phyloP scores from a whole-genome alignment of 306 rosid genomes.

The Corylus heterophylla region DNA sequence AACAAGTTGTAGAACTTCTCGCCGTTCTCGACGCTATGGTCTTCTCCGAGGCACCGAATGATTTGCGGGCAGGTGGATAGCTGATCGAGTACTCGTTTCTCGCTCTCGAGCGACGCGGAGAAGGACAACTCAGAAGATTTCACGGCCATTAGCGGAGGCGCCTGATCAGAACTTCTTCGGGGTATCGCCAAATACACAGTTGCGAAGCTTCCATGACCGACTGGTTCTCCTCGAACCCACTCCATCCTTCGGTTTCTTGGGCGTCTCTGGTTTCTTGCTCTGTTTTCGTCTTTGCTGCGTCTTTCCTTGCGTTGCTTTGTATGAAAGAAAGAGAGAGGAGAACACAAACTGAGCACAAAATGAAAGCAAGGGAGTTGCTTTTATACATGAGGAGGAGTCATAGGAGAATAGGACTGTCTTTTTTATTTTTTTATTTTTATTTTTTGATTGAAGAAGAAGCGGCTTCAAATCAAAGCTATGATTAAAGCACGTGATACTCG shows the following conservation, averaged over 20 bases:
- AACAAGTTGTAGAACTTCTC: slow-evolving; percentile 45
- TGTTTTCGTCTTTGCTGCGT: not conserved
- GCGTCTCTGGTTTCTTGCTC: not conserved
- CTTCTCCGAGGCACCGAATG: slow-evolving; percentile 49
- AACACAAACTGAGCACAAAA: not conserved
- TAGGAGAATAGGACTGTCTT: not conserved
- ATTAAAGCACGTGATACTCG: slow-evolving; percentile 69
- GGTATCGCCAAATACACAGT: slow-evolving; percentile 53
- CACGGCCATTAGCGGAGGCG: slow-evolving; percentile 48
- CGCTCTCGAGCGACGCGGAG: slow-evolving; percentile 50
- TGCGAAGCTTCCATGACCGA: slow-evolving; percentile 81
- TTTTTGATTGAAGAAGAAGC: not conserved
- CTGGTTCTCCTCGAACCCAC: slow-evolving; percentile 72
- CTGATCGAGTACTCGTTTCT: slow-evolving; percentile 46
- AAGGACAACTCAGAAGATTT: slow-evolving; percentile 40
- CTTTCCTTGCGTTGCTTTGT: slow-evolving; percentile 5
- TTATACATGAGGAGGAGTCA: not conserved
- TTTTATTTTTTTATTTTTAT: not conserved
- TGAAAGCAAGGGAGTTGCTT: not conserved
- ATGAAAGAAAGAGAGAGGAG: not conserved
- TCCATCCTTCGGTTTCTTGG: slow-evolving; percentile 38
- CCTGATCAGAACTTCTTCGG: not conserved
- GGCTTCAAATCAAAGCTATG: not conserved
- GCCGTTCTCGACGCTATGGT: slow-evolving; percentile 47
- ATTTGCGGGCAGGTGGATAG: slow-evolving; percentile 51